These are phyloP conservation scores for thale cress (Arabidopsis thaliana) DNA, from an alignment of 345 rosid genomes.

Conservation along the genomic window TAIR10.1 NC_003071.7:4661001-4661500, in stretches of 20 bases:
- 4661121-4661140: conserved; percentile 10
- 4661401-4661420: no score
- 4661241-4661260: neutral
- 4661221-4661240: neutral
- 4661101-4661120: conserved; percentile 4
- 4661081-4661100: conserved; percentile 1
- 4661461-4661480: no score
- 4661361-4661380: no score
- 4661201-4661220: neutral
- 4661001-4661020: neutral
- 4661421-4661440: no score
- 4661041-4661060: neutral
- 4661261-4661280: neutral
- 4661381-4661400: no score
- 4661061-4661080: neutral
- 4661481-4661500: no score
- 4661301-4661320: no score
- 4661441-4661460: no score
- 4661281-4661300: no score
- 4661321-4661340: no score
- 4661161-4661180: neutral
- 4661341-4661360: no score
- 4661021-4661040: neutral
- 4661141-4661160: conserved; percentile 13
- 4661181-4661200: neutral